phyloP scores from a whole-genome alignment of 2,329 filamentous ascomycete genomes.

The Nigrospora oryzae region DNA sequence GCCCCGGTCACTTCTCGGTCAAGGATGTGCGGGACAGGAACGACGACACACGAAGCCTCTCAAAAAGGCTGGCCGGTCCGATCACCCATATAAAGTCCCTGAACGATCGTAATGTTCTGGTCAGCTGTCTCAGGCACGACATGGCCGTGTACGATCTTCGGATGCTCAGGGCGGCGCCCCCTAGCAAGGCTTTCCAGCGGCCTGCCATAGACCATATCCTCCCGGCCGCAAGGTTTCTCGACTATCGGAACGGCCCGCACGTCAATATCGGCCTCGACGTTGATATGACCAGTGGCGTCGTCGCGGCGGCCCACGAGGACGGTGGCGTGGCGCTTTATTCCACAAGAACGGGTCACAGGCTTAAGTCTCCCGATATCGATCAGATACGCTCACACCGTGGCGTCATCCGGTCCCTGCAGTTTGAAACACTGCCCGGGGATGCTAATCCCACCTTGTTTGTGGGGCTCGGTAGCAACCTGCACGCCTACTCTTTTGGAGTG shows the following conservation, averaged over 20 bases:
- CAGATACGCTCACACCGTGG: conserved; percentile 2
- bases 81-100: conserved; percentile 43
- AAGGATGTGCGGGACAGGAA: conserved; percentile 31
- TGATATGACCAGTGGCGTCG: conserved; percentile 33
- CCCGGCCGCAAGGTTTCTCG: conserved; percentile 38
- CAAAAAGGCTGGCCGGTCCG: conserved; percentile 23
- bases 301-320: conserved; percentile 46
- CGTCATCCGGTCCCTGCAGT: conserved; percentile 35
- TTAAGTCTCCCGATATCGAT: conserved; percentile 19
- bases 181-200: neutral
- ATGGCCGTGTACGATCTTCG: conserved; percentile 52
- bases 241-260: conserved; percentile 40
- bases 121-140: conserved; percentile 37
- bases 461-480: conserved; percentile 25
- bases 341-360: conserved; percentile 30
- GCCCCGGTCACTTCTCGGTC: conserved; percentile 35
- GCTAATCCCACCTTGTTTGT: conserved; percentile 37
- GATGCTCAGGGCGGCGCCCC: conserved; percentile 15
- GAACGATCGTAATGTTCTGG: conserved; percentile 40
- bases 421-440: conserved; percentile 35
- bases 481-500: conserved; percentile 35
- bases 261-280: conserved; percentile 44
- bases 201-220: conserved; percentile 6
- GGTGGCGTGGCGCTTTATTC: conserved; percentile 41
- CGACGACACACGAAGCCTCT: conserved; percentile 10